Evolutionary conservation across 148 eudicot genomes (phyloP).

Genomic region (Silene conica): DNA sequence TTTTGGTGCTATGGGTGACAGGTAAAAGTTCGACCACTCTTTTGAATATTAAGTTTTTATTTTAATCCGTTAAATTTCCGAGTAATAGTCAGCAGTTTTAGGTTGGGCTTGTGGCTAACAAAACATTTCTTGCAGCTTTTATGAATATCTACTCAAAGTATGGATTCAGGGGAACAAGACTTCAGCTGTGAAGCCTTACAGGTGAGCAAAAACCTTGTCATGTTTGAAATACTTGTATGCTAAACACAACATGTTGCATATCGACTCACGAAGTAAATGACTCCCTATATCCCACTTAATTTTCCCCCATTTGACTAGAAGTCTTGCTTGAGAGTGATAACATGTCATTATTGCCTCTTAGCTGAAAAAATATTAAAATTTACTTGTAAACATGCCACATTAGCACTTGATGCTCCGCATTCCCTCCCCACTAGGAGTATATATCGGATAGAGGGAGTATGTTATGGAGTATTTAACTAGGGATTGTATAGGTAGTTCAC

Average conservation of each 20-base stretch:
- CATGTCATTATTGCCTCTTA: no score
- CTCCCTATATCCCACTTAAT: no score
- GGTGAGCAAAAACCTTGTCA: slow-evolving; percentile 41
- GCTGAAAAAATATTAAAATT: no score
- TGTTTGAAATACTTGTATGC: not conserved
- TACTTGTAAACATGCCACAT: no score
- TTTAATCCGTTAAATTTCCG: not conserved
- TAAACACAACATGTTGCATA: not conserved
- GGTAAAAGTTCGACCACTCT: slow-evolving; percentile 35
- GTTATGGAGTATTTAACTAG: no score
- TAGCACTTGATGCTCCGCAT: no score
- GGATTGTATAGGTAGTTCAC: no score
- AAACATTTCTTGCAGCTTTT: slow-evolving; percentile 62
- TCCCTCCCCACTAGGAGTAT: no score
- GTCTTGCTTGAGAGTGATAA: no score
- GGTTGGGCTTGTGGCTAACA: slow-evolving; percentile 20
- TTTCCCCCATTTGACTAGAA: no score
- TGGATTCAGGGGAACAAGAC: slow-evolving; percentile 99
- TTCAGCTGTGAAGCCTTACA: slow-evolving; percentile 74
- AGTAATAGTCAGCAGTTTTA: not conserved
- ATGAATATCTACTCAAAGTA: slow-evolving; percentile 93
- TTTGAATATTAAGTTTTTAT: not conserved
- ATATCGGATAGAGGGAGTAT: no score
- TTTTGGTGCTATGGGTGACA: slow-evolving; percentile 99
- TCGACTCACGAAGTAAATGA: not conserved